Evolutionary conservation across 805 yeast species (phyloP), one percentile per base, ranked within the genome.

Genomic region (Pichia scutulata): DNA sequence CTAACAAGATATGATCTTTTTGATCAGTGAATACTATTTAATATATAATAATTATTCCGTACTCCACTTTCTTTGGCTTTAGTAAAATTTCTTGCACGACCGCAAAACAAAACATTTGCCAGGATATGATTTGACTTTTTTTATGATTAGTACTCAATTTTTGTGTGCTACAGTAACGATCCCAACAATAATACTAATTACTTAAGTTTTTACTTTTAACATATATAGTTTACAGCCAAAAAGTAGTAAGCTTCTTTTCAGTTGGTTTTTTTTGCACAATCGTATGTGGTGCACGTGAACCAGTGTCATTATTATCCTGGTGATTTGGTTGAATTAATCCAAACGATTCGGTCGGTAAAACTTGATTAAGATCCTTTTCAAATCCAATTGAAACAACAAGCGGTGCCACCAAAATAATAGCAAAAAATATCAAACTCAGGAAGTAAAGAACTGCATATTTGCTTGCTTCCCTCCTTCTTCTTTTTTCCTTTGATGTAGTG

Each of bases 241-340:
- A 64, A 1, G 61, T 61, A 12, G 52, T 55, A 26, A 50, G 57
- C 8, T 57, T 55, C 21, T 53, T 57, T 2, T 52, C 53, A 5
- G 53, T 57, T 21, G 70, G 70, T 33, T 55, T 63, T 2, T 52
- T 36, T n/a, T 60, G 66, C 16, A 69, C 55, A 16, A 80, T 69
- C 12, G 68, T 64, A 1, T 64, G 47, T 0, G 86, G 84, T 0
- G 84, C 85, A 44, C 63, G 64, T 0, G 59, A 69, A 0, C 88
- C 89, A 0, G 89, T 83, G 59, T 84, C 89, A 57, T 84, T 82
- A 55, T 82, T 80, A 43, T 76, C 70, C 58, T 82, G 86, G 39
- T 66, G 60, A 39, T 68, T 74, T 1, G 89, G 89, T 60, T 84
- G 89, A 8, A 82, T 60, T 39, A 81, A 57, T 3, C 77, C 77